phyloP scores from a whole-genome alignment of 2,329 filamentous ascomycete species.

The Ophioceras dolichostomum region DNA sequence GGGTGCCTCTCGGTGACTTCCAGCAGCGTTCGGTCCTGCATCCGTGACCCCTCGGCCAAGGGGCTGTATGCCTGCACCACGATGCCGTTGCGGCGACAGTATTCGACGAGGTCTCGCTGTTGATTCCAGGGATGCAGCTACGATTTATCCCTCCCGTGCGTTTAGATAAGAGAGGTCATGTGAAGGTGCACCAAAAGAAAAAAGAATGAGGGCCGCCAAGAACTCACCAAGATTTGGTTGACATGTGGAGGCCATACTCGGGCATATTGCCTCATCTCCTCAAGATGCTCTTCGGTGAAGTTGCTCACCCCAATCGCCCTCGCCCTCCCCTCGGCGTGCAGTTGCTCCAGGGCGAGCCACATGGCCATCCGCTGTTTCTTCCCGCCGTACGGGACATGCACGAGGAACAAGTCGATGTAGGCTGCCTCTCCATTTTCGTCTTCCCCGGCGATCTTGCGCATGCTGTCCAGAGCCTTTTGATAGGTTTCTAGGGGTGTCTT shows the following conservation, averaged over 20 bases:
- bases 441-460: background rate
- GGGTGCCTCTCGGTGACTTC: conserved; percentile 44
- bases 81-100: conserved; percentile 37
- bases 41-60: conserved; percentile 48
- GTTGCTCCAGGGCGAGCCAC: background rate
- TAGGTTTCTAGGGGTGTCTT: background rate
- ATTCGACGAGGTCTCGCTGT: conserved; percentile 43
- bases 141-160: too few species aligned
- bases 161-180: background rate
- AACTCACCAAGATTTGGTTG: background rate
- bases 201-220: background rate
- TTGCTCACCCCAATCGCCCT: background rate
- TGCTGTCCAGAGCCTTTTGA: background rate
- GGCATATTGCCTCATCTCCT: background rate
- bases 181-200: too few species aligned
- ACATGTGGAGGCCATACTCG: background rate
- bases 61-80: conserved; percentile 40
- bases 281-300: background rate
- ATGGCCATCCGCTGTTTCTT: background rate
- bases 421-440: background rate
- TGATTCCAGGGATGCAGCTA: conserved; percentile 55
- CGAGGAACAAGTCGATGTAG: background rate
- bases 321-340: background rate
- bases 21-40: conserved; percentile 43
- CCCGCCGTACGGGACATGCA: background rate